Evolutionary conservation across 2,329 filamentous ascomycete species (phyloP), one percentile per base, ranked within the genome.

Genomic region (Colletotrichum tropicale): DNA sequence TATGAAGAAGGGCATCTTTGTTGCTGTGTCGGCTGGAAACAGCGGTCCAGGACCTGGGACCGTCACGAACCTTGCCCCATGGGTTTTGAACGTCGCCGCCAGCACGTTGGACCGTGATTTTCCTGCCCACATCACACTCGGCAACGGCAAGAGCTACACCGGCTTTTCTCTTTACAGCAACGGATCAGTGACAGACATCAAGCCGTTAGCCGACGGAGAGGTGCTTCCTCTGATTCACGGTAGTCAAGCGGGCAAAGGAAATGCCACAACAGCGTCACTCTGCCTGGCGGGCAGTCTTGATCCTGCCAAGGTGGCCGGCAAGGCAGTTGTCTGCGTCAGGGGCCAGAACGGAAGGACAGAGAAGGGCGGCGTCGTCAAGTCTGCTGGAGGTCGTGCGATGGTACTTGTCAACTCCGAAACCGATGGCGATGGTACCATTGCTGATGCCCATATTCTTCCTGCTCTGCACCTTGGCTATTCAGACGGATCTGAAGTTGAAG

Each of bases 61-160:
- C 24, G 43, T 58, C 9, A 15, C 30, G 18, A 67, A 56, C 4
- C 26, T 72, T 13, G 34, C 60, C 6, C 72, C 72, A 0, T 75
- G 72, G 72, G 13, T n/a, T 26, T n/a, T 75, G 26, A 75, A n/a
- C 13, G 72, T 75, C 5, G 72, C 28, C 4, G 68, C 72, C n/a
- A 75, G 68, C 68, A 75, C 67, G 8, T 28, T 75, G n/a, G 72
- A 75, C 55, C 72, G 72, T 15, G 67, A 71, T 24, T 75, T 75
- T 8, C 72, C 72, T 12, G 67, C 67, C 16, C 6, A 52, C 13
- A 36, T 71, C 18, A 62, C 34, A 28, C 68, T 75, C 5, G 72
- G 72, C 10, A 66, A 75, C 34, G 72, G 68, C 15, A 65, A 62
- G 61, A 75, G 28, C 18, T 75, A 71, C 61, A 71, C 61, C 5